Base-by-base conservation (phyloP, 192 early-diverging fungal species). In the Coemansia sp. region DNA sequence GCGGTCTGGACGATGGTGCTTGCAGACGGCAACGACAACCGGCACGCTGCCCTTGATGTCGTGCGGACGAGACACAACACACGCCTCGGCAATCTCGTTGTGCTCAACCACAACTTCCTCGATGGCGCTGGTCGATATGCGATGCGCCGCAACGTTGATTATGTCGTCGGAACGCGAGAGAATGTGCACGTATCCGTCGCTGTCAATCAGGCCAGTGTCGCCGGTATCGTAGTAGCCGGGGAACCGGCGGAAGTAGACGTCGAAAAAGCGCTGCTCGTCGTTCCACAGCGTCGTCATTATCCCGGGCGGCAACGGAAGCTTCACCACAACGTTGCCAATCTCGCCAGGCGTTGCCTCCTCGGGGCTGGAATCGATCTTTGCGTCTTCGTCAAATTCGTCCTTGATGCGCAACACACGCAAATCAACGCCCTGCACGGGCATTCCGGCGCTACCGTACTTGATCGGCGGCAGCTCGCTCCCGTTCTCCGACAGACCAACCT, bases 81-180 rank as follows among this genome's bases (percentile, higher is more conserved):
- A 88, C 53, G 87, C 87, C 67, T 93, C 91, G 17, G 85, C 90
- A 25, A 91, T 84, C 9, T 70, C 76, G 0, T 66, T 74, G 77
- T 93, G 90, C 12, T 80, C 75, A 10, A 89, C 78, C 5, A 96
- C 74, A 14, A 92, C 87, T 65, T 90, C 86, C 61, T 96, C 94
- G 17, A 93, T 86, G 0, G 87, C 87, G 38, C 92, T 91, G 6
- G 91, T 92, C 7, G 89, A 90, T 5, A 96, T 78, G 0, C 94
- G 89, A 70, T 96, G 94, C 19, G 90, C 92, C 0, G 94, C 93
- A 1, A 93, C 90, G 66, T 96, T 94, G 73, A 96, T 91, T 50
- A 96, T 86, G 61, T 92, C 89, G 67, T 90, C 89, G 14, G 87
- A 86, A 40, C 90, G 85, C 50, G 89, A 90, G 75, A 89, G 77